phyloP scores from a whole-genome alignment of 208 protist genomes.

The Trypanosoma cruzi region DNA sequence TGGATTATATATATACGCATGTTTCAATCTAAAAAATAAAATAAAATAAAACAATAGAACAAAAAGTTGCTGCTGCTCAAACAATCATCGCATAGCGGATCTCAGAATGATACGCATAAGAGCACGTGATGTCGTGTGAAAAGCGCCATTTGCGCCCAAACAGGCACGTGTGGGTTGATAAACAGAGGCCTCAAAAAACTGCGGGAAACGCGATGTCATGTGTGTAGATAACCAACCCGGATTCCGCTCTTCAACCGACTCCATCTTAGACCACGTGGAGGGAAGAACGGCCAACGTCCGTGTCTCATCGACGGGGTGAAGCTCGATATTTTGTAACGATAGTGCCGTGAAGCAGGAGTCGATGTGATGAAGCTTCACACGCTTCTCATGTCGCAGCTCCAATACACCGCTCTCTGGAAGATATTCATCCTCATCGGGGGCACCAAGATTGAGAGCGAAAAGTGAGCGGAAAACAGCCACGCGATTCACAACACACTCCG shows the following conservation, averaged over 20 bases:
- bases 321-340: conserved; percentile 28
- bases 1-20: too few species aligned
- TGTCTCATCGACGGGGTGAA: conserved; percentile 41
- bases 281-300: conserved; percentile 58
- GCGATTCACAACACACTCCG: conserved; percentile 40
- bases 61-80: not conserved
- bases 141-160: not conserved
- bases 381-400: conserved; percentile 43
- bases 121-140: conserved; percentile 14
- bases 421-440: conserved; percentile 44
- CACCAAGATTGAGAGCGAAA: conserved; percentile 42
- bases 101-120: not conserved
- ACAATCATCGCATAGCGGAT: not conserved
- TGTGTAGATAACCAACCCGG: conserved; percentile 17
- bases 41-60: too few species aligned
- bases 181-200: conserved; percentile 29
- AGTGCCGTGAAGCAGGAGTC: conserved; percentile 41
- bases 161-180: conserved; percentile 3
- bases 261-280: conserved; percentile 3
- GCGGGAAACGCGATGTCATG: conserved; percentile 32
- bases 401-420: conserved; percentile 37
- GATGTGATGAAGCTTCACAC: conserved; percentile 39
- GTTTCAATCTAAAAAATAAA: too few species aligned
- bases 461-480: conserved; percentile 65
- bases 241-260: conserved; percentile 1